Base-by-base conservation (phyloP, 2,329 filamentous ascomycete species). In the Monosporascus sp. region DNA sequence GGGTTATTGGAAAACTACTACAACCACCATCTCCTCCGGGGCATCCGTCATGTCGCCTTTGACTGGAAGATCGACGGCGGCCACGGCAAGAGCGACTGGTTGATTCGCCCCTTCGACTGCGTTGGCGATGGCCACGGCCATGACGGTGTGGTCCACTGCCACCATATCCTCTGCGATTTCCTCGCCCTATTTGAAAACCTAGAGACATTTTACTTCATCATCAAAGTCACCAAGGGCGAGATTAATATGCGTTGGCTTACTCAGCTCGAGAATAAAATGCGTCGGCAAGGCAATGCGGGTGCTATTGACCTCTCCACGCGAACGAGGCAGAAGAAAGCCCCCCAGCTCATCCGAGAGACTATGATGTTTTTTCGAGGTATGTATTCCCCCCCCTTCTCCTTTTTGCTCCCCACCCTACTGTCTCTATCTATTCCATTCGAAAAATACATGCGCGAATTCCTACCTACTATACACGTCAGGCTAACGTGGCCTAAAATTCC, bases 161-260 rank as follows among this genome's bases (percentile, higher is more conserved):
- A 59, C 1, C 3, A 35, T 4, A 57, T 54, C 51, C 50, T 65
- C 15, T 55, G 43, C 5, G 37, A 54, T 11, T 64, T 68, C 15
- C 7, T 70, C 4, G 53, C 60, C 7, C 52, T 55, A n/a, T 69
- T 72, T 37, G 37, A 50, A 0, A 45, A 63, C 20, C 50, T 72
- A 0, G 49, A 66, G 47, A 41, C 53, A 5, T 59, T 72, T 37
- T 70, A 67, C 53, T 50, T 72, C 43, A 54, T 71, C 7, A 28
- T 62, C 11, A 56, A 58, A 31, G 11, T 61, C 4, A 51, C 4
- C 2, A 8, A 8, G 7, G 35, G 22, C 5, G 37, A 31, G 9
- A 24, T 44, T 11, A 48, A 46, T 9, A 22, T 15, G 28, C 41
- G 3, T 50, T 52, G 26, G 37, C 52, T 7, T 49, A 49, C 28